phyloP scores from a whole-genome alignment of 768 basidiomycete genomes.

The Mycena metata region DNA sequence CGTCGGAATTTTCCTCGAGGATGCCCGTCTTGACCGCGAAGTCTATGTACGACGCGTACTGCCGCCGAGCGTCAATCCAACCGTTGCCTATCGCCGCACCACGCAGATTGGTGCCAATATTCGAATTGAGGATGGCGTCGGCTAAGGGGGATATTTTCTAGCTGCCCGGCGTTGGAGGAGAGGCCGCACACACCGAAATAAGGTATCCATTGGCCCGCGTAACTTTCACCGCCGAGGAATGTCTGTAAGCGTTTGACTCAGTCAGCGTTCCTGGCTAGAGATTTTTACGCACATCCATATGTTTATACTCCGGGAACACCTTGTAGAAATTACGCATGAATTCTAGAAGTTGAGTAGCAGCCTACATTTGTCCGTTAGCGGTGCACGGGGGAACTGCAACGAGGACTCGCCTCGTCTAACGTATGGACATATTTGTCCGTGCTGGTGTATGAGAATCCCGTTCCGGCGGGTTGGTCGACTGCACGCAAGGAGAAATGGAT shows the following conservation, averaged over 20 bases:
- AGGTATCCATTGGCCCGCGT: slow-evolving; percentile 97
- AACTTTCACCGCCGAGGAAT: slow-evolving; percentile 96
- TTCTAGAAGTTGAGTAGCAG: slow-evolving; percentile 80
- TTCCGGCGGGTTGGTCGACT: slow-evolving; percentile 99
- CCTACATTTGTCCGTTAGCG: slow-evolving; percentile 56
- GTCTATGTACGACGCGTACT: slow-evolving; percentile 93
- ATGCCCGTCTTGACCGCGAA: slow-evolving; percentile 86
- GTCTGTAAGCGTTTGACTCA: slow-evolving; percentile 69
- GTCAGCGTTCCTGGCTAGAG: background rate
- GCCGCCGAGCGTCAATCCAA: slow-evolving; percentile 92
- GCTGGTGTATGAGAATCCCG: slow-evolving; percentile 91
- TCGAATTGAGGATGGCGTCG: slow-evolving; percentile 77
- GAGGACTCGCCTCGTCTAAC: slow-evolving; percentile 66
- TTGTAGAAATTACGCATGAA: slow-evolving; percentile 91
- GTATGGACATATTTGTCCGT: slow-evolving; percentile 89
- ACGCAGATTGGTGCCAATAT: slow-evolving; percentile 71
- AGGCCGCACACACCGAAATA: slow-evolving; percentile 78
- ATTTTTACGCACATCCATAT: slow-evolving; percentile 78
- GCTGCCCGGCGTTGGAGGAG: background rate
- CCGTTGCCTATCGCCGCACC: slow-evolving; percentile 97
- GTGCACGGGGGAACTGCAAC: background rate
- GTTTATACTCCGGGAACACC: slow-evolving; percentile 90
- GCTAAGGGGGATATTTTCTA: slow-evolving; percentile 62
- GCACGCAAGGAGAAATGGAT: slow-evolving; percentile 17
- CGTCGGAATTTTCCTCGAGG: slow-evolving; percentile 78